Percentiles rank a stretch among this genome's conserved stretches.
These are phyloP conservation scores for Ustulina deusta DNA, from an alignment of 2,329 filamentous ascomycete species.

Conservation along the genomic window DNA sequence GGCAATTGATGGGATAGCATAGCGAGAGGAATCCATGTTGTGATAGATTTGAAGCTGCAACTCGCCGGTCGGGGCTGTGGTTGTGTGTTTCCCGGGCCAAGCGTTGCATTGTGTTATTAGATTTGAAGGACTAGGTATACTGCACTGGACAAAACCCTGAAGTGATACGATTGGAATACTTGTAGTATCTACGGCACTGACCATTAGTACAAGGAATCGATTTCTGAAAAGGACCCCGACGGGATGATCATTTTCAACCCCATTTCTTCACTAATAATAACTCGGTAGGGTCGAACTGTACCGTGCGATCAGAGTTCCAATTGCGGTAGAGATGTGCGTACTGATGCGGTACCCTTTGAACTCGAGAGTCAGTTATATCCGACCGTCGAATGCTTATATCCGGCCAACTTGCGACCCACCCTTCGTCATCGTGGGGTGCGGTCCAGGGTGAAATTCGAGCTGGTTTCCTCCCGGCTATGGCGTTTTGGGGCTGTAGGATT, in stretches of 20 bases:
- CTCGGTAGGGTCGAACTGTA: not conserved
- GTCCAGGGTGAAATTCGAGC: conserved; percentile 3
- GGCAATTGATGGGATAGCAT: conserved; percentile 10
- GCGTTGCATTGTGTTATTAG: not conserved
- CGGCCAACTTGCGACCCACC: not conserved
- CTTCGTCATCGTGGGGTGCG: not conserved
- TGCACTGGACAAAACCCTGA: not conserved
- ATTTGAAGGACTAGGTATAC: not conserved
- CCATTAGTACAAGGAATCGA: not conserved
- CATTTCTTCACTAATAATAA: not conserved
- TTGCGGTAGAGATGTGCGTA: too few species aligned
- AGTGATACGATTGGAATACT: not conserved
- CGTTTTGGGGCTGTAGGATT: too few species aligned
- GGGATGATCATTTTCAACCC: not conserved
- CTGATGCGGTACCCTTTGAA: too few species aligned
- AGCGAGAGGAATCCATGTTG: conserved; percentile 6
- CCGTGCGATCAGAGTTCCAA: too few species aligned
- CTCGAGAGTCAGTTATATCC: not conserved
- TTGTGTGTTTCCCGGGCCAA: not conserved
- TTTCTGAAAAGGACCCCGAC: not conserved
- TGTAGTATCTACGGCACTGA: not conserved
- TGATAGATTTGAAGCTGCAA: not conserved
- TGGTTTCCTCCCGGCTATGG: not conserved
- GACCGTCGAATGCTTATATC: conserved; percentile 17
- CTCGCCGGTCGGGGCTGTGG: not conserved